A percentile compares a stretch with the other conserved stretches of the same genome.
Conservation (phyloP, 805 yeast genomes). For the Sungouiella blattae region DNA sequence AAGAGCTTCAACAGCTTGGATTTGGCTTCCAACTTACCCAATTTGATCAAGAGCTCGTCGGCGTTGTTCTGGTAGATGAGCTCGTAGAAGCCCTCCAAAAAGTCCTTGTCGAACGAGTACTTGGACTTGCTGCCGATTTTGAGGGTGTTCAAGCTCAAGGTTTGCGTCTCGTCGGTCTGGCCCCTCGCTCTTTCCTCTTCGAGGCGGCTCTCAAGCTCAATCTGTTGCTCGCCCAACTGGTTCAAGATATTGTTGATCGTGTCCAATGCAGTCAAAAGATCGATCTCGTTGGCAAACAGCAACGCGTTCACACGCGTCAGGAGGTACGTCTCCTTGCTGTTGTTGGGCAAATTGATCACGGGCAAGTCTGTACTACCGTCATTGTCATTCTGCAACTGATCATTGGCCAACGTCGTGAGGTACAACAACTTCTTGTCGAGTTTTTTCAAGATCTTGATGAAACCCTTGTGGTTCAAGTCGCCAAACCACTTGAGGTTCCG, state of each 20-base stretch:
- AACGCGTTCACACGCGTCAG: slow-evolving; percentile 67
- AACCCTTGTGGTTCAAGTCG: slow-evolving; percentile 87
- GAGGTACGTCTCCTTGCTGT: slow-evolving; percentile 42
- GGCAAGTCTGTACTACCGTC: slow-evolving; percentile 4
- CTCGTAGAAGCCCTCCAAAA: slow-evolving; percentile 19
- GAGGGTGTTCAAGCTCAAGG: slow-evolving; percentile 12
- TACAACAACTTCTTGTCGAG: slow-evolving; percentile 68
- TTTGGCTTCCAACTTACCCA: slow-evolving; percentile 33
- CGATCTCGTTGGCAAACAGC: slow-evolving; percentile 72
- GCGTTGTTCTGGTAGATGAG: slow-evolving; percentile 41
- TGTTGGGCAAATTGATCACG: slow-evolving; percentile 22
- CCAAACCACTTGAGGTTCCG: slow-evolving; percentile 92
- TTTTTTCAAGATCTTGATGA: slow-evolving; percentile 83
- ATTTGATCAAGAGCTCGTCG: slow-evolving; percentile 38
- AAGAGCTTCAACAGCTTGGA: slow-evolving; percentile 53
- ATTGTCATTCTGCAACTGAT: slow-evolving; percentile 11
- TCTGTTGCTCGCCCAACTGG: slow-evolving; percentile 44
- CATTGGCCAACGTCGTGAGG: slow-evolving; percentile 21
- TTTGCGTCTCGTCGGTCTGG: slow-evolving; percentile 1
- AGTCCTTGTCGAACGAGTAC: slow-evolving; percentile 24
- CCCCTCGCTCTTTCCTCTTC: slow-evolving; percentile 2
- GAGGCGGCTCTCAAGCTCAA: slow-evolving; percentile 6
- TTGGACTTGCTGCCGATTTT: slow-evolving; percentile 21
- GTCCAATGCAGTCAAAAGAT: slow-evolving; percentile 51
- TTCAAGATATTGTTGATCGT: slow-evolving; percentile 51